Conservation (phyloP, 1,284 basidiomycete species). For the Cerrena zonata region DNA sequence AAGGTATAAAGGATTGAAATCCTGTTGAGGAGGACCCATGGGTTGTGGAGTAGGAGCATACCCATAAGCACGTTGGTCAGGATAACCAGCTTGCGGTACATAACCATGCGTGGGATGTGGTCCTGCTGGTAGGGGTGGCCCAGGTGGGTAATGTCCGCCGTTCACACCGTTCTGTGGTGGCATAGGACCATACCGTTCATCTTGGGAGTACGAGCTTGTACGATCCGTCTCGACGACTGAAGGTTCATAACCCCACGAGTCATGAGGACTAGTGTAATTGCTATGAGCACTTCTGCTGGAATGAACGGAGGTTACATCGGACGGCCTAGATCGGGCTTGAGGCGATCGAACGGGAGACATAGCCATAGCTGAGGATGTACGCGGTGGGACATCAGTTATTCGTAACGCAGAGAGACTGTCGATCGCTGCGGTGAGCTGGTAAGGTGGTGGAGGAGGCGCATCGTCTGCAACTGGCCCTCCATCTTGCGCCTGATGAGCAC, state of each 20-base stretch:
- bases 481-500: constrained; percentile 21
- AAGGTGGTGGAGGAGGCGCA: constrained; percentile 1
- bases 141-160: constrained; percentile 3
- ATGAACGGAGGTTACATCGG: constrained; percentile 22
- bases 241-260: constrained; percentile 17
- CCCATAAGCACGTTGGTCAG: constrained; percentile 9
- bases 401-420: constrained; percentile 1
- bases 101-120: constrained; percentile 1
- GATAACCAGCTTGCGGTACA: constrained; percentile 2
- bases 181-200: constrained; percentile 20
- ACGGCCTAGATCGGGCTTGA: constrained; percentile 10
- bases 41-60: constrained; percentile 12
- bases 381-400: constrained; percentile 1
- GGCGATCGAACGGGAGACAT: background rate
- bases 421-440: background rate
- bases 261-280: constrained; percentile 21
- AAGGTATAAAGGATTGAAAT: constrained; percentile 54
- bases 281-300: constrained; percentile 24
- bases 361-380: constrained; percentile 13
- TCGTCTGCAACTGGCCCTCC: constrained; percentile 7
- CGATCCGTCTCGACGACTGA: constrained; percentile 21
- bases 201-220: constrained; percentile 32
- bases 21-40: constrained; percentile 27
- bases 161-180: background rate
- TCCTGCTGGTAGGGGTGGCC: constrained; percentile 10